phyloP scores from a whole-genome alignment of 495 filamentous ascomycete genomes.

The Aspergillus taichungensis region DNA sequence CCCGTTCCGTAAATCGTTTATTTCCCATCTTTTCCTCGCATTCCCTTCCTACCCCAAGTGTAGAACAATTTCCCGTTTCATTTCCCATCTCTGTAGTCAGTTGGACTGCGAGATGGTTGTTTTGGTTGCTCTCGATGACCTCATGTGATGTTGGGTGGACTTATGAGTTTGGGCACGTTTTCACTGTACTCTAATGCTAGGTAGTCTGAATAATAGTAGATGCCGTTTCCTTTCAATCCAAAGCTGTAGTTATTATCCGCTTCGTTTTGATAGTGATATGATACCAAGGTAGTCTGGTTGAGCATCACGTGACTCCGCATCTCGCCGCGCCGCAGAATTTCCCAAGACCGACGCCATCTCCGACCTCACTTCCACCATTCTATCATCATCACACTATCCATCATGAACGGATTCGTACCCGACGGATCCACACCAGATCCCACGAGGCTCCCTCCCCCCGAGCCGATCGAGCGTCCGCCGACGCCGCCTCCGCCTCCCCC shows the following conservation, averaged over 20 bases:
- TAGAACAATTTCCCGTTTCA: constrained; percentile 24
- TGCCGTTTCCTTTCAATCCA: no score
- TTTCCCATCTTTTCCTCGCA: constrained; percentile 3
- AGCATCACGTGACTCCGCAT: constrained; percentile 6
- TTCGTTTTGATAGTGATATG: no score
- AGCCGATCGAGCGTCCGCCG: constrained; percentile 27
- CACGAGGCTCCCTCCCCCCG: constrained; percentile 24
- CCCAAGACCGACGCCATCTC: constrained; percentile 2
- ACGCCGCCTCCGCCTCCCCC: constrained; percentile 52
- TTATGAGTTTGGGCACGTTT: constrained; percentile 19
- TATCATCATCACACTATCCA: not conserved
- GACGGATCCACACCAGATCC: constrained; percentile 13
- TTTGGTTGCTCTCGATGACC: constrained; percentile 10
- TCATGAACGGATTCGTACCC: constrained; percentile 20
- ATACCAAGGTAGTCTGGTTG: no score
- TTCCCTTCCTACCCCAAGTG: constrained; percentile 4
- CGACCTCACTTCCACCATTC: constrained; percentile 1
- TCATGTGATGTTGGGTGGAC: constrained; percentile 15
- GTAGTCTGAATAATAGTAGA: not conserved
- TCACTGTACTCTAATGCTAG: constrained; percentile 19
- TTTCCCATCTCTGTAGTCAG: constrained; percentile 19
- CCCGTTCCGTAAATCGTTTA: constrained; percentile 1
- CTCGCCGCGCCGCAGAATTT: constrained; percentile 10
- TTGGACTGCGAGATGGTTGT: constrained; percentile 12
- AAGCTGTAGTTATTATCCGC: no score